Conservation (phyloP, 805 yeast genomes). For the Zygotorulaspora danielsina region DNA sequence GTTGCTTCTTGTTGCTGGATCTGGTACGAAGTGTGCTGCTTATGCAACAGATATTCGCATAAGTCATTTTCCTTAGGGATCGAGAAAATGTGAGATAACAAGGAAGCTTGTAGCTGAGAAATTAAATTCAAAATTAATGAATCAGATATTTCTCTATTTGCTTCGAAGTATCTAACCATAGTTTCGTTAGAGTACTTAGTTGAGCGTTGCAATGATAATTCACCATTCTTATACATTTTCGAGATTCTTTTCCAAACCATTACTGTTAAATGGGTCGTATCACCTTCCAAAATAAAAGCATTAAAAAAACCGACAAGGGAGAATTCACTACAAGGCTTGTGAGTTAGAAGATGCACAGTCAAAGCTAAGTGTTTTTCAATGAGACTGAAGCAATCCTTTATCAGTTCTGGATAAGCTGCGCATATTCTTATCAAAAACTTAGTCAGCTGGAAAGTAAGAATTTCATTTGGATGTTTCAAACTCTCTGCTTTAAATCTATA, state of each 20-base stretch:
- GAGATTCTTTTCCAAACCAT: constrained; percentile 21
- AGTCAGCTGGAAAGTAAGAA: constrained; percentile 36
- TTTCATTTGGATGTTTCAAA: constrained; percentile 39
- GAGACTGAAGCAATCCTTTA: constrained; percentile 16
- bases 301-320: constrained; percentile 40
- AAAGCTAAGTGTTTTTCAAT: constrained; percentile 27
- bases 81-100: constrained; percentile 31
- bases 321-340: constrained; percentile 25
- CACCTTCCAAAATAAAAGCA: constrained; percentile 25
- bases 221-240: constrained; percentile 13
- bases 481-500: constrained; percentile 34
- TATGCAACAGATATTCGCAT: constrained; percentile 13
- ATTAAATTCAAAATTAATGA: constrained; percentile 22
- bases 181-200: constrained; percentile 26
- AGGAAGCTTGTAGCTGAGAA: constrained; percentile 29
- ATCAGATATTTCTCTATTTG: constrained; percentile 29
- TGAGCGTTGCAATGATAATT: constrained; percentile 12
- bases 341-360: constrained; percentile 13
- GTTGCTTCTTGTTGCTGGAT: constrained; percentile 10
- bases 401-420: constrained; percentile 29
- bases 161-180: constrained; percentile 30
- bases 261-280: constrained; percentile 15
- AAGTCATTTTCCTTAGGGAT: constrained; percentile 31
- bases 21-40: constrained; percentile 10
- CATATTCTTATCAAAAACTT: constrained; percentile 30